Evolutionary conservation across 2,329 filamentous ascomycete genomes (phyloP), one percentile per base, ranked within the genome.

Genomic region (Nannizzia gypsea): DNA sequence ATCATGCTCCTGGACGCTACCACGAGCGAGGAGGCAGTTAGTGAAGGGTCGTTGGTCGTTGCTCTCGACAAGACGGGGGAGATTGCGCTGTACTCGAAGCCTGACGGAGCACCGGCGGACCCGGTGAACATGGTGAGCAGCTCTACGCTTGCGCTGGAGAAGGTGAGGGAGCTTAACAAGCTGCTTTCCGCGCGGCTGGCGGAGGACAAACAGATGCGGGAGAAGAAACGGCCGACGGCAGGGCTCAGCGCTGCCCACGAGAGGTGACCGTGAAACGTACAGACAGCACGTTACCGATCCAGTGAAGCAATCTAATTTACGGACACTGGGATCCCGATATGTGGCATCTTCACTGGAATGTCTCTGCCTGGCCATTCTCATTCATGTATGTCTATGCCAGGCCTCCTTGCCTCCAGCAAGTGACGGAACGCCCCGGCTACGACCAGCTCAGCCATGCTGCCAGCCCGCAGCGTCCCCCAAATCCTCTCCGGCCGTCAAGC

Each of bases 11-110:
- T 78, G 11, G 77, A 78, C 63, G 74, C 77, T n/a, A 76, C 73
- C 13, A 69, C 72, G 60, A 74, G 72, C 63, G 76, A 73, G 79
- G 83, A 69, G 80, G 75, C 76, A 60, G 74, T 75, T 3, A 72
- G 87, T 31, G 83, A 86, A 38, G 88, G 85, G 3, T 86, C 88
- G 65, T 80, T 86, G 13, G 81, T 88, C 48, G 83, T 97, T 67
- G 92, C 89, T 59, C 81, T 96, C 73, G 96, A 96, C 74, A 85
- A 84, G 69, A 87, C 91, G 68, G 91, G 91, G 24, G 91, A 96
- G 76, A 83, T 96, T 44, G 95, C 90, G 68, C 89, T 95, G 73
- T 83, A 96, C 62, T 86, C 90, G 31, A 99, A 99, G 77, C 83
- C 93, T 61, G 91, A 92, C 24, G 93, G 93, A 26, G 81, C 83